These are phyloP conservation scores for Sesbania bispinosa DNA, from an alignment of 306 rosid genomes.

Conservation along the genomic window DNA sequence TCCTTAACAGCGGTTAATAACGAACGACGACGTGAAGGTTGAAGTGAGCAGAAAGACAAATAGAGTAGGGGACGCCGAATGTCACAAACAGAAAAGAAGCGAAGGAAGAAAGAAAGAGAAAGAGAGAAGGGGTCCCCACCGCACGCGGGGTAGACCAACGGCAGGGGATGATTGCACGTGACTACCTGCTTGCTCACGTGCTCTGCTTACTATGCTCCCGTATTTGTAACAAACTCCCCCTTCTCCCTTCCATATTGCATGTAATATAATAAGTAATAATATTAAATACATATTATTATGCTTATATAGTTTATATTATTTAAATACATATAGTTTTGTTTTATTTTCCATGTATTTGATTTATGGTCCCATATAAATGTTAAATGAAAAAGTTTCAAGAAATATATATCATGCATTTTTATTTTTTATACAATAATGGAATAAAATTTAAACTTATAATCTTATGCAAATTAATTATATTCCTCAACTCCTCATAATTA, in stretches of 20 bases:
- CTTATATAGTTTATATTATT: background rate
- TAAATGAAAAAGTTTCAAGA: background rate
- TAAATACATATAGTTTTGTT: background rate
- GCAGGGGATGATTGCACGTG: constrained; percentile 58
- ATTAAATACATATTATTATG: background rate
- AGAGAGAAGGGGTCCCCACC: constrained; percentile 51
- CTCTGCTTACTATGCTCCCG: constrained; percentile 18
- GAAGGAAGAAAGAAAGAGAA: background rate
- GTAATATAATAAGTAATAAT: background rate
- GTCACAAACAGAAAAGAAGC: constrained; percentile 4
- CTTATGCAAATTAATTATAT: no score
- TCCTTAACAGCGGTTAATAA: constrained; percentile 13
- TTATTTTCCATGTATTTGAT: background rate
- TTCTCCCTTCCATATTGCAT: background rate
- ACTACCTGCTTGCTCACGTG: constrained; percentile 52
- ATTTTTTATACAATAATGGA: no score
- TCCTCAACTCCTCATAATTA: no score
- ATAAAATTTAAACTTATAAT: no score
- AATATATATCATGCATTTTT: background rate
- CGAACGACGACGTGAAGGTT: constrained; percentile 28
- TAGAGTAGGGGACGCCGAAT: background rate
- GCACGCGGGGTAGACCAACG: constrained; percentile 61
- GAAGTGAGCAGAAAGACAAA: background rate
- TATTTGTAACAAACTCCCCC: background rate
- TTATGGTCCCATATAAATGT: background rate